These are phyloP conservation scores for Nitzschia putrida DNA, from an alignment of 108 stramenopile genomes.

Conservation along the genomic window DNA sequence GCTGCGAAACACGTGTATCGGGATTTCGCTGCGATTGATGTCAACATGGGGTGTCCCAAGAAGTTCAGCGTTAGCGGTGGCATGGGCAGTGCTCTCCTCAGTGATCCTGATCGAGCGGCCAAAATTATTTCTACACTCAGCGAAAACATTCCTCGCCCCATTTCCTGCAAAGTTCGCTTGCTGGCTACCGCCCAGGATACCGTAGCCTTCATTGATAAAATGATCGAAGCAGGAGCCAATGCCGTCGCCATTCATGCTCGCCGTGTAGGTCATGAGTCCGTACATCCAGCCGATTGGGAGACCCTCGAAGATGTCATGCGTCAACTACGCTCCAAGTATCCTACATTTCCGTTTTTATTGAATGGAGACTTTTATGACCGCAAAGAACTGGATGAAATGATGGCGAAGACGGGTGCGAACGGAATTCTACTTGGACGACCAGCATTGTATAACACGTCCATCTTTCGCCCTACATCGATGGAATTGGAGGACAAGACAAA, in stretches of 20 bases:
- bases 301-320: conserved; percentile 75
- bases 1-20: conserved; percentile 77
- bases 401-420: conserved; percentile 60
- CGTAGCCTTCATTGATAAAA: conserved; percentile 68
- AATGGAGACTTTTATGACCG: conserved; percentile 95
- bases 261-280: conserved; percentile 64
- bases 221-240: conserved; percentile 91
- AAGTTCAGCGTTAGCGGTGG: conserved; percentile 91
- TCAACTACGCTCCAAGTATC: conserved; percentile 43
- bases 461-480: conserved; percentile 55
- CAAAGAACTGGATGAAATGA: conserved; percentile 64
- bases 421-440: conserved; percentile 94
- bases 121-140: conserved; percentile 68
- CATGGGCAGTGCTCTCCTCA: conserved; percentile 93
- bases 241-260: conserved; percentile 94
- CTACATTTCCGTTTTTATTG: conserved; percentile 65
- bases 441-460: conserved; percentile 87
- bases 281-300: conserved; percentile 74
- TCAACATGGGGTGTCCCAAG: conserved; percentile 99
- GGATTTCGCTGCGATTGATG: conserved; percentile 90
- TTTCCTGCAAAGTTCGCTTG: conserved; percentile 95
- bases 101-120: conserved; percentile 71
- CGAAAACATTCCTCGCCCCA: conserved; percentile 52
- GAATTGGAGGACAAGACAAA: conserved; percentile 62
- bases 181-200: conserved; percentile 71